These are phyloP conservation scores for Eustoma russellianum DNA, from an alignment of 257 asterid species.

Conservation along the genomic window DNA sequence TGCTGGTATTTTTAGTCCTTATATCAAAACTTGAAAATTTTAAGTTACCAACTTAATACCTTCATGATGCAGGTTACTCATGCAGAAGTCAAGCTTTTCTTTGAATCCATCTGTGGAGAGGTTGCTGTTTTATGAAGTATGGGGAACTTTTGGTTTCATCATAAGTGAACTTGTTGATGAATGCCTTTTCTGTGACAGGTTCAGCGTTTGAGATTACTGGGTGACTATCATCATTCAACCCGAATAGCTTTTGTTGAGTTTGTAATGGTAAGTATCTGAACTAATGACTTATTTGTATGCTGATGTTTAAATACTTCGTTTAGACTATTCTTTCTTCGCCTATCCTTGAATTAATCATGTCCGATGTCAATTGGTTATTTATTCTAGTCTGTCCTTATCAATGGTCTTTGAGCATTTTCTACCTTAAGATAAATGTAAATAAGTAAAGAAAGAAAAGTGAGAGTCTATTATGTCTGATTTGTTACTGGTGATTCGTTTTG, in stretches of 20 bases:
- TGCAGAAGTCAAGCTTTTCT: conserved; percentile 45
- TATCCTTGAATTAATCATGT: too few relatives aligned
- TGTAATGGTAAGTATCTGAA: conserved; percentile 51
- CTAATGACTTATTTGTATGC: conserved; percentile 9
- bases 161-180: background rate
- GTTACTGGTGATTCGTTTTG: too few relatives aligned
- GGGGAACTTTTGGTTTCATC: too few relatives aligned
- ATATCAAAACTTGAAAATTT: too few relatives aligned
- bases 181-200: conserved; percentile 51
- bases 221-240: conserved; percentile 85
- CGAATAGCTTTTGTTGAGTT: conserved; percentile 96
- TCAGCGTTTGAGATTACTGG: conserved; percentile 87
- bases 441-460: too few relatives aligned
- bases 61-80: conserved; percentile 30
- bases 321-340: background rate
- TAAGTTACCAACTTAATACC: background rate
- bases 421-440: too few relatives aligned
- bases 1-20: background rate
- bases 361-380: too few relatives aligned
- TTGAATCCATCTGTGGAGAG: conserved; percentile 47
- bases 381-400: too few relatives aligned
- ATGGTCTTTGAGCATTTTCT: too few relatives aligned
- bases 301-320: background rate
- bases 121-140: conserved; percentile 19
- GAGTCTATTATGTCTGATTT: too few relatives aligned